Evolutionary conservation across 352 stramenopile genomes (phyloP).

Genomic region (Globisporangium cylindrosporum): DNA sequence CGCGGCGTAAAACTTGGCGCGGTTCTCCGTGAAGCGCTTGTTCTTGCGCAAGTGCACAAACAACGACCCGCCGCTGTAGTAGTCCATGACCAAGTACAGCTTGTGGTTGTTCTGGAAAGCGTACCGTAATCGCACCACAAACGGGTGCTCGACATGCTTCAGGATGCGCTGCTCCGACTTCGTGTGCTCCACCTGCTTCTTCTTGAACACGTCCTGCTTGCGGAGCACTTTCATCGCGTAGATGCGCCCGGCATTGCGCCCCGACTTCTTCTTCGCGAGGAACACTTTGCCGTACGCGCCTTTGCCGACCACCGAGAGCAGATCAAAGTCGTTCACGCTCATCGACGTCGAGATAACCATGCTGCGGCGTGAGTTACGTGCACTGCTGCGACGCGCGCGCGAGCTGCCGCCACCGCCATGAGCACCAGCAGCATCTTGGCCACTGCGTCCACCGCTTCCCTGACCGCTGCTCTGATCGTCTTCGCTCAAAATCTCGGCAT

Average conservation of each 20-base stretch:
- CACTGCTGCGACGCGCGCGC: slow-evolving; percentile 33
- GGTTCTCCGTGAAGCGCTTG: slow-evolving; percentile 62
- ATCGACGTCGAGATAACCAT: slow-evolving; percentile 85
- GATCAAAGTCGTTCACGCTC: slow-evolving; percentile 86
- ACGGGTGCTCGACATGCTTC: slow-evolving; percentile 86
- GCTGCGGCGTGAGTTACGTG: slow-evolving; percentile 48
- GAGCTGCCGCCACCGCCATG: slow-evolving; percentile 6
- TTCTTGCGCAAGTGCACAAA: slow-evolving; percentile 84
- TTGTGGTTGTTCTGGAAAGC: slow-evolving; percentile 89
- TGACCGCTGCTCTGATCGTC: slow-evolving; percentile 23
- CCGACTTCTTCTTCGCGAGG: slow-evolving; percentile 75
- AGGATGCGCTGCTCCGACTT: slow-evolving; percentile 89
- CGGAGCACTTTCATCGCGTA: slow-evolving; percentile 90
- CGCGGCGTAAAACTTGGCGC: slow-evolving; percentile 83
- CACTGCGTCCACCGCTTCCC: not conserved
- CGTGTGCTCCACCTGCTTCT: slow-evolving; percentile 85
- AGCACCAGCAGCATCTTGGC: not conserved
- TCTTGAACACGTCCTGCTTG: slow-evolving; percentile 85
- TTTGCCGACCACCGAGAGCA: slow-evolving; percentile 84
- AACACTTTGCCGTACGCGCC: slow-evolving; percentile 88
- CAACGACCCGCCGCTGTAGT: slow-evolving; percentile 83
- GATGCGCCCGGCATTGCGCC: slow-evolving; percentile 60
- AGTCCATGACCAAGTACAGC: slow-evolving; percentile 89
- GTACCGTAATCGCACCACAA: slow-evolving; percentile 85
- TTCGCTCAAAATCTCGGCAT: slow-evolving; percentile 63